A percentile compares a stretch with the other conserved stretches of the same genome.
Evolutionary conservation across 202 grass and related monocot genomes (phyloP).

Genomic region (Alloteropsis angusta): DNA sequence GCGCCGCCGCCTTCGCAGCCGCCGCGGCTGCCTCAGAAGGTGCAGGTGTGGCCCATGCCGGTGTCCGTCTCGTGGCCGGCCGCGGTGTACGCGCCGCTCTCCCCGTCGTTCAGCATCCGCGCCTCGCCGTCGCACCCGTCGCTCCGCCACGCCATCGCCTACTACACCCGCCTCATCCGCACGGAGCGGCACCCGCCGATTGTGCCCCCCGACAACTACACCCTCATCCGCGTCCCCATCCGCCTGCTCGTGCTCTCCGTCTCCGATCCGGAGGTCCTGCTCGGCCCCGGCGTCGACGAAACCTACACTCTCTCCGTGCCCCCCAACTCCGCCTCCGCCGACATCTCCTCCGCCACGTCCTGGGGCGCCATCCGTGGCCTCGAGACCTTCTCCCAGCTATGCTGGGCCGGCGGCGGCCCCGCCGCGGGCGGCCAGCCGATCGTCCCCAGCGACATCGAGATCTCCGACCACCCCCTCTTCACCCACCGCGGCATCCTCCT

Average conservation of each 20-base stretch:
- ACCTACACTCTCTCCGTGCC: slow-evolving; percentile 70
- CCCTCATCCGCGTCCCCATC: slow-evolving; percentile 23
- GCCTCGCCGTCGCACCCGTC: slow-evolving; percentile 42
- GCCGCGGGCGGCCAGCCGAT: slow-evolving; percentile 15
- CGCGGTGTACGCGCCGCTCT: slow-evolving; percentile 39
- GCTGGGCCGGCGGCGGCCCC: slow-evolving; percentile 17
- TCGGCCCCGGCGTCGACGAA: slow-evolving; percentile 66
- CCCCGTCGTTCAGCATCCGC: slow-evolving; percentile 57
- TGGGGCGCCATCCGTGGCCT: slow-evolving; percentile 90
- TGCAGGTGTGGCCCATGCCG: slow-evolving; percentile 76
- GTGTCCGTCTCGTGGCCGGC: slow-evolving; percentile 59
- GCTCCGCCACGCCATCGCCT: slow-evolving; percentile 53
- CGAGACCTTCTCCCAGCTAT: slow-evolving; percentile 86
- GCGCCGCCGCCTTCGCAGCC: not conserved
- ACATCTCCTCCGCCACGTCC: slow-evolving; percentile 49
- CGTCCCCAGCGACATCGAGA: slow-evolving; percentile 49
- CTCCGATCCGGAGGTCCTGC: slow-evolving; percentile 41
- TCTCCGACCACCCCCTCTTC: slow-evolving; percentile 62
- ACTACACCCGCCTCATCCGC: slow-evolving; percentile 60
- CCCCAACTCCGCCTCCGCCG: slow-evolving; percentile 18
- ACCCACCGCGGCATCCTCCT: slow-evolving; percentile 69
- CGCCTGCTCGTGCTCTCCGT: slow-evolving; percentile 46
- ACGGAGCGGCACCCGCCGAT: slow-evolving; percentile 53
- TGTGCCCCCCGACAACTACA: slow-evolving; percentile 30
- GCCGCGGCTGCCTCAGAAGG: slow-evolving; percentile 11